A percentile compares a stretch with the other conserved stretches of the same genome.
Evolutionary conservation across 176 grass and related monocot species (phyloP).

Genomic region (Aegilops sharonensis): DNA sequence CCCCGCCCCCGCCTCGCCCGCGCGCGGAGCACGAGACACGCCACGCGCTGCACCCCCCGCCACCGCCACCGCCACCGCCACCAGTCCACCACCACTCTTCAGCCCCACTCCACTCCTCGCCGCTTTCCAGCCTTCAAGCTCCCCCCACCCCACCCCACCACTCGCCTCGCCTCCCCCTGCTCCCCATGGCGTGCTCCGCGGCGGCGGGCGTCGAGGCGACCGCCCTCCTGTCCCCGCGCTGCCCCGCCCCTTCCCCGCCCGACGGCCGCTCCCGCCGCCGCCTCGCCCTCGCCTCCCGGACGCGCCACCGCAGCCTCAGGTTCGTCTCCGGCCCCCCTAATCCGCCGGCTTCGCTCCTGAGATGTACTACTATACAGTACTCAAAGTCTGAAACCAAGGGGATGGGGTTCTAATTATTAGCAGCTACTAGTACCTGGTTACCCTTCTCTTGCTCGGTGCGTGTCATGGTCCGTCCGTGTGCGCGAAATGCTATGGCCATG

Average conservation of each 20-base stretch:
- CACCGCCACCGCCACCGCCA: background rate
- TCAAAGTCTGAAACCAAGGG: too few relatives aligned
- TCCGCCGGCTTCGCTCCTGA: too few relatives aligned
- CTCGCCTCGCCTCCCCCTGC: background rate
- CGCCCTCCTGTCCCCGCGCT: slow-evolving; percentile 26
- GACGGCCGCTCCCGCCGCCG: slow-evolving; percentile 5
- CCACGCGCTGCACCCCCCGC: background rate
- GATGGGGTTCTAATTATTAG: background rate
- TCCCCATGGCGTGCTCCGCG: slow-evolving; percentile 33
- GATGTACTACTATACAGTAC: too few relatives aligned
- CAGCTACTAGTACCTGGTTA: too few relatives aligned
- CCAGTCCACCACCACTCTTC: slow-evolving; percentile 9
- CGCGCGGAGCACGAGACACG: slow-evolving; percentile 29
- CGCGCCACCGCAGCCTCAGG: slow-evolving; percentile 53
- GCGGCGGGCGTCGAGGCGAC: slow-evolving; percentile 35
- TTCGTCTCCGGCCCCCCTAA: background rate
- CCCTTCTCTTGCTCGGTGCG: too few relatives aligned
- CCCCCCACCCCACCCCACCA: background rate
- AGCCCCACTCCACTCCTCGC: slow-evolving; percentile 26
- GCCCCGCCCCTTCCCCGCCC: background rate
- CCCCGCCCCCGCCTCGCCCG: slow-evolving; percentile 15
- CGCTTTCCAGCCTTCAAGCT: background rate
- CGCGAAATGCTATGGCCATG: background rate
- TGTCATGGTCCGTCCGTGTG: background rate
- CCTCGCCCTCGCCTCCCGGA: slow-evolving; percentile 34